Evolutionary conservation across 2,329 filamentous ascomycete genomes (phyloP).

Genomic region (Lecanicillium sp.): DNA sequence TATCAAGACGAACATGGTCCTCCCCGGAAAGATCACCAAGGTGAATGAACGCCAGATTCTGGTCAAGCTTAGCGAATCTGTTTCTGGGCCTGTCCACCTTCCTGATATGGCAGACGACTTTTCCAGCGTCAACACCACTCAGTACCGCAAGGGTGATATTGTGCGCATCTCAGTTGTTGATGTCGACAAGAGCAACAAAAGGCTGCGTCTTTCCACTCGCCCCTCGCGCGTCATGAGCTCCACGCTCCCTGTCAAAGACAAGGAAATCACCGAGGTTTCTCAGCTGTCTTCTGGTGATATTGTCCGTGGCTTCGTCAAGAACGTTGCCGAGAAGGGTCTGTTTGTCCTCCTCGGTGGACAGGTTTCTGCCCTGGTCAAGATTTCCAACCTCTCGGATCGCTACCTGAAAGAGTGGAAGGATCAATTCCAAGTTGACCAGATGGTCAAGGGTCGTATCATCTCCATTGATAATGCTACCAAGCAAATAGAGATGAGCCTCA

Average conservation of each 20-base stretch:
- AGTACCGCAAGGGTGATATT: slow-evolving; percentile 77
- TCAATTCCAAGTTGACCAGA: slow-evolving; percentile 77
- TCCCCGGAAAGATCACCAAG: slow-evolving; percentile 81
- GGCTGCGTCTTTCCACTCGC: slow-evolving; percentile 70
- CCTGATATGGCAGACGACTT: slow-evolving; percentile 86
- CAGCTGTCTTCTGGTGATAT: slow-evolving; percentile 73
- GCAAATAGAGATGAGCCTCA: slow-evolving; percentile 80
- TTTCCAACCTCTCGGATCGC: slow-evolving; percentile 82
- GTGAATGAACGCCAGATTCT: slow-evolving; percentile 76
- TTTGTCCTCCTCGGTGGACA: slow-evolving; percentile 80
- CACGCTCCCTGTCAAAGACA: slow-evolving; percentile 71
- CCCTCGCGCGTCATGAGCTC: slow-evolving; percentile 88
- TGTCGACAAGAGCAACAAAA: slow-evolving; percentile 79
- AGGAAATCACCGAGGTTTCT: slow-evolving; percentile 64
- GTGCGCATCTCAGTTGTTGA: slow-evolving; percentile 80
- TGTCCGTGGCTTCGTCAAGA: slow-evolving; percentile 86
- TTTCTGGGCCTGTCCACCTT: slow-evolving; percentile 75
- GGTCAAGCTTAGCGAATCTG: slow-evolving; percentile 73
- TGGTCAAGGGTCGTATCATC: slow-evolving; percentile 82
- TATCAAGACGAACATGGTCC: slow-evolving; percentile 70
- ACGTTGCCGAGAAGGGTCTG: slow-evolving; percentile 80
- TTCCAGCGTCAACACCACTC: slow-evolving; percentile 66
- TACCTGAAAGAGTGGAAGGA: slow-evolving; percentile 96
- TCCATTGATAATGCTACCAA: slow-evolving; percentile 61
- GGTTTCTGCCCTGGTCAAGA: slow-evolving; percentile 75